Evolutionary conservation across 2,329 filamentous ascomycete species (phyloP), one percentile per base, ranked within the genome.

Genomic region (Fusarium protoensiforme): DNA sequence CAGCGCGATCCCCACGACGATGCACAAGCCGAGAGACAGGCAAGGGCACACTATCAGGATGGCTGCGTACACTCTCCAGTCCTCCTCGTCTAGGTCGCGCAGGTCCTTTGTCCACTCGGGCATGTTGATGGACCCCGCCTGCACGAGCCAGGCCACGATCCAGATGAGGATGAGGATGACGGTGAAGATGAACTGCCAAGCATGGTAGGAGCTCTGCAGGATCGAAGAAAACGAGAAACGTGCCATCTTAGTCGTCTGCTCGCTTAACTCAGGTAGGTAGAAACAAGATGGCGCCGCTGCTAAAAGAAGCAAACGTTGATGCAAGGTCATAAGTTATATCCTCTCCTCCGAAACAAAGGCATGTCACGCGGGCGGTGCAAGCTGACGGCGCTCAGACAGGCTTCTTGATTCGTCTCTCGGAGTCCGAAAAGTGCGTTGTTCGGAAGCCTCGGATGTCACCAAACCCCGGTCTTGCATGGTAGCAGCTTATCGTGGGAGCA

Each of bases 91-190:
- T 1, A 62, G 48, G 5, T 65, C 48, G 18, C 68, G 46, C 48
- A 71, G 22, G 18, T 69, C 66, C 4, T 66, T 71, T 9, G 68
- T 71, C 68, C 68, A 71, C 24, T 69, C 41, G 16, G 68, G 68
- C 68, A 71, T 71, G 13, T 61, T 13, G 38, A 71, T 71, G 27
- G 68, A 11, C 8, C 61, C 61, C 27, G 27, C 61, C 31, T 71
- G 66, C 4, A 69, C 68, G 20, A 69, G 14, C 61, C 61, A 71
- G 22, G 56, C 56, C 3, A 71, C 11, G 6, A 68, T 56, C 24
- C 41, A 71, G 14, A 69, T 69, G 0, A 18, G 10, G 4, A 71
- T 54, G 14, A 71, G 20, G 1, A 66, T 11, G 13, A 69, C 13
- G 4, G 67, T 62, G 6, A 69, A 66, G 7, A 62, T 27, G 29